phyloP scores from a whole-genome alignment of 495 filamentous ascomycete species.

The Tetracladium marchalianum region DNA sequence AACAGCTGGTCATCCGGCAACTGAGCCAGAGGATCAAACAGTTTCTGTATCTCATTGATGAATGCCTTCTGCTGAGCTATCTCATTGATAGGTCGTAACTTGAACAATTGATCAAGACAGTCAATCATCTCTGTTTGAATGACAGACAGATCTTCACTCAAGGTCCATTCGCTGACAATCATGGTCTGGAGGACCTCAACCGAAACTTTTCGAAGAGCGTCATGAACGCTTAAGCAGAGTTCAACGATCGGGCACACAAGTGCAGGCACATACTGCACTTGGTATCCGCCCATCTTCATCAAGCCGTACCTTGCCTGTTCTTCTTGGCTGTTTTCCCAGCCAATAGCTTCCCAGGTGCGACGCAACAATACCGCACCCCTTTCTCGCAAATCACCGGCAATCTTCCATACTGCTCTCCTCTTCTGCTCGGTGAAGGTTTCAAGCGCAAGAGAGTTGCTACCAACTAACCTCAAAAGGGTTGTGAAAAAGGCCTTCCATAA shows the following conservation, averaged over 20 bases:
- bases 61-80: conserved; percentile 88
- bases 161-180: conserved; percentile 98
- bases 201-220: conserved; percentile 78
- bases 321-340: conserved; percentile 83
- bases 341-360: conserved; percentile 88
- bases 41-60: conserved; percentile 69
- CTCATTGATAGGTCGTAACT: conserved; percentile 76
- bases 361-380: conserved; percentile 78
- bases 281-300: conserved; percentile 84
- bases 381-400: conserved; percentile 92
- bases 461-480: conserved; percentile 79
- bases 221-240: conserved; percentile 89
- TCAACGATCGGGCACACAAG: conserved; percentile 88
- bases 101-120: conserved; percentile 85
- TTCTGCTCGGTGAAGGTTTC: conserved; percentile 98
- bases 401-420: conserved; percentile 92
- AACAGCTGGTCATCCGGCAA: conserved; percentile 65
- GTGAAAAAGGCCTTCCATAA: conserved; percentile 91
- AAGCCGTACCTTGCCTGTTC: conserved; percentile 65
- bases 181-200: conserved; percentile 92
- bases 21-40: conserved; percentile 63
- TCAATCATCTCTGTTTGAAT: conserved; percentile 97
- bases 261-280: conserved; percentile 94
- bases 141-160: conserved; percentile 83
- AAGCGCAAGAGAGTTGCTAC: conserved; percentile 76